Conservation (phyloP, 805 yeast genomes). For the Cyberlindnera euphorbiae region DNA sequence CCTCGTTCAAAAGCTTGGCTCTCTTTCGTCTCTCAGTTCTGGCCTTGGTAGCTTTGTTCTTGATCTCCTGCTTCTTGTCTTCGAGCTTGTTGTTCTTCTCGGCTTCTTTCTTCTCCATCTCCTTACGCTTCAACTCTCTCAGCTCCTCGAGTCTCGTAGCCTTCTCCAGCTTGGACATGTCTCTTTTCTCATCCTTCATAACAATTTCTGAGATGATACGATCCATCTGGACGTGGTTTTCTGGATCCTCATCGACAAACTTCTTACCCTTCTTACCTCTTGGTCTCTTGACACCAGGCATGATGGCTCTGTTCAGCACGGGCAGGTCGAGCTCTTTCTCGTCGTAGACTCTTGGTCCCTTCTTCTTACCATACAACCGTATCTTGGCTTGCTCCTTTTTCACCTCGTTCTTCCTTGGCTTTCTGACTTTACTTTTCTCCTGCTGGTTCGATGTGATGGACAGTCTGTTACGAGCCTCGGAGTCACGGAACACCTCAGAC, state of each 20-base stretch:
- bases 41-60: constrained; percentile 65
- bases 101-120: constrained; percentile 79
- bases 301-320: constrained; percentile 70
- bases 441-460: constrained; percentile 36
- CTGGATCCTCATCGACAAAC: constrained; percentile 57
- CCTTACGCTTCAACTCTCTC: constrained; percentile 80
- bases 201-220: constrained; percentile 77
- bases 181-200: constrained; percentile 70
- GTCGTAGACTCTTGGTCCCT: constrained; percentile 44
- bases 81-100: constrained; percentile 66
- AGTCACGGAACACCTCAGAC: constrained; percentile 63
- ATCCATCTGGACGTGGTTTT: constrained; percentile 52
- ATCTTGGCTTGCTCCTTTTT: constrained; percentile 64
- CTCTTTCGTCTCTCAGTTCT: constrained; percentile 63
- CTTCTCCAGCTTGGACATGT: constrained; percentile 87
- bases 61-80: constrained; percentile 71
- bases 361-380: constrained; percentile 58
- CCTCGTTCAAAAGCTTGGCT: constrained; percentile 26
- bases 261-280: constrained; percentile 86
- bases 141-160: constrained; percentile 85
- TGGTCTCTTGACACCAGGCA: constrained; percentile 76
- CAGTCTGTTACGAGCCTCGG: constrained; percentile 63
- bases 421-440: constrained; percentile 50
- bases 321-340: constrained; percentile 83
- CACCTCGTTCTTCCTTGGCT: constrained; percentile 45